phyloP scores from a whole-genome alignment of 805 yeast species.

The Suhomyces vadensis region DNA sequence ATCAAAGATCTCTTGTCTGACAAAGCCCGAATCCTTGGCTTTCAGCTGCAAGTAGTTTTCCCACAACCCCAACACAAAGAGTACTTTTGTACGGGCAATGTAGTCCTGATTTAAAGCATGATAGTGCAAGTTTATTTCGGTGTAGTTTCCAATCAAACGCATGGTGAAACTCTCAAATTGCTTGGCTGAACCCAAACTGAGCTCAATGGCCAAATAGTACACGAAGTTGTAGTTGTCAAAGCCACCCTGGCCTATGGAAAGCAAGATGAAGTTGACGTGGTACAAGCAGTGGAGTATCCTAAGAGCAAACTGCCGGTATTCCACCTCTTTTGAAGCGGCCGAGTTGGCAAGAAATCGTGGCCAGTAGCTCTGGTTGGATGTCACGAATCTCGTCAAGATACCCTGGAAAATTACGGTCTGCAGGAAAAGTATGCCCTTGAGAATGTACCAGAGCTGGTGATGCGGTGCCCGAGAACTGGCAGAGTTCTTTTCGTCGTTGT shows the following conservation, averaged over 20 bases:
- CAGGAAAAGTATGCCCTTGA: conserved; percentile 48
- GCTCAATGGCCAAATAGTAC: conserved; percentile 50
- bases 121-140: conserved; percentile 33
- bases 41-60: conserved; percentile 44
- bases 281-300: conserved; percentile 43
- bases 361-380: conserved; percentile 18
- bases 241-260: conserved; percentile 62
- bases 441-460: conserved; percentile 36
- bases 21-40: conserved; percentile 18
- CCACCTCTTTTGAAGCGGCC: conserved; percentile 17
- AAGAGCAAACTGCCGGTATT: conserved; percentile 29
- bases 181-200: conserved; percentile 20
- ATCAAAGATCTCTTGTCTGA: conserved; percentile 26
- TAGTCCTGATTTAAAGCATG: conserved; percentile 27
- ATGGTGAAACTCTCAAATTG: conserved; percentile 21
- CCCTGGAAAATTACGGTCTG: conserved; percentile 54
- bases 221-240: conserved; percentile 65
- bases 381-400: conserved; percentile 38
- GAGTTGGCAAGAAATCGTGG: conserved; percentile 18
- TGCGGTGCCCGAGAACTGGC: conserved; percentile 7
- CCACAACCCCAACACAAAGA: conserved; percentile 48
- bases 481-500: conserved; percentile 14
- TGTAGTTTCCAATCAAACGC: conserved; percentile 34
- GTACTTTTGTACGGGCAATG: conserved; percentile 38
- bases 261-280: conserved; percentile 48